Percentiles rank a stretch among this genome's conserved stretches.
These are phyloP conservation scores for Ramularia collo-cygni DNA, from an alignment of 2,329 filamentous ascomycete species.

Conservation along the genomic window DNA sequence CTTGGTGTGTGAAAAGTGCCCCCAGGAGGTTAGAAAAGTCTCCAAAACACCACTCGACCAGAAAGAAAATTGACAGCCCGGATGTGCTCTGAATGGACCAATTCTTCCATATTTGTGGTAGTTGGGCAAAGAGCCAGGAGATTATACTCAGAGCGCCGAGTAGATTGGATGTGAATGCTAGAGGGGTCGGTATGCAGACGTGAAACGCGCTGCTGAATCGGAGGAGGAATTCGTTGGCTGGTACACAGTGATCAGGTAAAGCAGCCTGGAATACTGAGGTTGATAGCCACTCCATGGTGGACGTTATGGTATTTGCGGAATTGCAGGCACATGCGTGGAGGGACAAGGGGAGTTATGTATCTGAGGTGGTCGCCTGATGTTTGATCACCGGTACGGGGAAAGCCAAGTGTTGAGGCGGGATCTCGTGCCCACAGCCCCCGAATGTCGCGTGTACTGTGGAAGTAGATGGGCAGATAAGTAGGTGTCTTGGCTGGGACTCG, in stretches of 20 bases:
- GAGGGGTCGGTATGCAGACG: constrained; percentile 56
- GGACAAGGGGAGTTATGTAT: too few relatives aligned
- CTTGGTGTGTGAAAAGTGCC: constrained; percentile 57
- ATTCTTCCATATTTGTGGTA: constrained; percentile 65
- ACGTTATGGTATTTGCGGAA: too few relatives aligned
- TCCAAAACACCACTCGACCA: constrained; percentile 59
- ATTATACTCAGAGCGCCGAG: constrained; percentile 57
- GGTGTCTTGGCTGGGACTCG: too few relatives aligned
- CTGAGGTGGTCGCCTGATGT: too few relatives aligned
- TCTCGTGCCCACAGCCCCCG: too few relatives aligned
- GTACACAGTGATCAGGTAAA: constrained; percentile 55
- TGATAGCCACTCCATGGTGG: too few relatives aligned
- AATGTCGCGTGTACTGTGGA: too few relatives aligned
- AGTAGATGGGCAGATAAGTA: too few relatives aligned
- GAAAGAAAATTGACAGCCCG: constrained; percentile 58
- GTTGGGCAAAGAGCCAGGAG: constrained; percentile 62
- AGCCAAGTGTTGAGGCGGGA: too few relatives aligned
- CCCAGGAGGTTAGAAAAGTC: constrained; percentile 58
- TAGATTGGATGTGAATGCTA: constrained; percentile 55
- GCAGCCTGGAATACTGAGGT: constrained; percentile 23
- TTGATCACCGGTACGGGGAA: too few relatives aligned
- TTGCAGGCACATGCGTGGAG: too few relatives aligned
- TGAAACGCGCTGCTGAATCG: constrained; percentile 53
- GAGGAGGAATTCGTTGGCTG: constrained; percentile 51
- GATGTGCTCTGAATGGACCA: constrained; percentile 57